Evolutionary conservation across 371 early-diverging fungal genomes (phyloP), one percentile per base, ranked within the genome.

Genomic region (Chytridium lagenaria): DNA sequence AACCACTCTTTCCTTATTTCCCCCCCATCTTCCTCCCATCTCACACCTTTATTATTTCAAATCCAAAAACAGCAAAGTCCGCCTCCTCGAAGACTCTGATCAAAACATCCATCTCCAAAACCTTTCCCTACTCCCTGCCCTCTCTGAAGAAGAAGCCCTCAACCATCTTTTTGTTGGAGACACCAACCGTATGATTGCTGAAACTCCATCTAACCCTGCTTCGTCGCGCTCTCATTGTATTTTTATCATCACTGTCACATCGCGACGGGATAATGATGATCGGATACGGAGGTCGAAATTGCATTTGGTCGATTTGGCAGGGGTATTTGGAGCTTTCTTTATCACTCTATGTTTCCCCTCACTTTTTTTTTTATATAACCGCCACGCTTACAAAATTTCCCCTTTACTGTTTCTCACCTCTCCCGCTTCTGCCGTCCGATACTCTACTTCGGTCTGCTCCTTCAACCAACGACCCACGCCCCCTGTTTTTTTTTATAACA

Each of bases 231-330:
- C 80, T 70, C 92, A 91, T 72, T 88, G 89, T 68, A 76, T 91
- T 1, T 88, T 91, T 71, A 90, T 87, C 33, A 78, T 91, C 19
- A 72, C 73, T 34, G 65, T 90, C 31, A 73, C 76, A 34, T 69
- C 77, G 23, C 57, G 73, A 39, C 51, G 70, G 16, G 75, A 74
- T 3, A 85, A 85, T 0, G 81, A 79, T 22, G 83, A 78, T 55
- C 73, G 74, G 34, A 73, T 84, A 19, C 80, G 86, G 50, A 67
- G 81, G 57, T 82, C 85, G 34, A 89, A 88, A 71, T 76, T 92
- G 50, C 88, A 87, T 73, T 74, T 92, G 51, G 90, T 92, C 23
- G 92, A 92, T 87, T 77, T 92, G 37, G 92, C 92, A 50, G 92
- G 92, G 78, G 36, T 31, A 2, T 50, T 50, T 34, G 50, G 16